phyloP scores from a whole-genome alignment of 805 yeast species.

The Yarrowia hollandica region DNA sequence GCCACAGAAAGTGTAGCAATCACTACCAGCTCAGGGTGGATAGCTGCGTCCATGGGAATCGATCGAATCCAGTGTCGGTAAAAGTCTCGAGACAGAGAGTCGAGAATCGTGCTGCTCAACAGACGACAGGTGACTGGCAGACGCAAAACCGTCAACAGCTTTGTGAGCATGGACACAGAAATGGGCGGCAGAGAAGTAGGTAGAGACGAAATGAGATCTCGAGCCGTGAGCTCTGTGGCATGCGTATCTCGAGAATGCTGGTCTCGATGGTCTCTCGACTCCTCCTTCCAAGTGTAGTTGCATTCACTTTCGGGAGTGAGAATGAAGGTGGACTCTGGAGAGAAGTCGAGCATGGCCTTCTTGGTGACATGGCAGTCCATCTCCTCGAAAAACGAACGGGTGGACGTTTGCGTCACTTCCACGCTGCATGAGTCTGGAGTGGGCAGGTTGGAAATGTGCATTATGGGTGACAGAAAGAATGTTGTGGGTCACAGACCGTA shows the following conservation, averaged over 20 bases:
- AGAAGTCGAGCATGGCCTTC: conserved; percentile 15
- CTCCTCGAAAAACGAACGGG: conserved; percentile 17
- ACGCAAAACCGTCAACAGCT: background rate
- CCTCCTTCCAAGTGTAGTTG: background rate
- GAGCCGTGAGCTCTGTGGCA: background rate
- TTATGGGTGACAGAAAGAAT: background rate
- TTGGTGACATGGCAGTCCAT: conserved; percentile 24
- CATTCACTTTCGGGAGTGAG: conserved; percentile 4
- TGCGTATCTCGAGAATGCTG: background rate
- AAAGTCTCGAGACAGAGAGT: conserved; percentile 31
- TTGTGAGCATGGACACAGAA: background rate
- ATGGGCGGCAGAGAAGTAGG: conserved; percentile 11
- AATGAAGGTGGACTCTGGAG: conserved; percentile 23
- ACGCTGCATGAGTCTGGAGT: conserved; percentile 13
- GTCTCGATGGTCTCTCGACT: too few species aligned
- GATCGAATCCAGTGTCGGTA: conserved; percentile 31
- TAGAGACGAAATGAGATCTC: background rate
- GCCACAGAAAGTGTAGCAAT: conserved; percentile 30
- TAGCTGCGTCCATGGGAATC: conserved; percentile 29
- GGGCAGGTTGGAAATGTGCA: conserved; percentile 9
- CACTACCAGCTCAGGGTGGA: conserved; percentile 31
- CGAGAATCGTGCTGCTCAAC: conserved; percentile 10
- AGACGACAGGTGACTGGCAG: background rate
- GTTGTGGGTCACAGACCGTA: background rate
- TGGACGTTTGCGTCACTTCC: background rate